Evolutionary conservation across 768 basidiomycete species (phyloP), one percentile per base, ranked within the genome.

Genomic region (Boletus vermiculosoides): DNA sequence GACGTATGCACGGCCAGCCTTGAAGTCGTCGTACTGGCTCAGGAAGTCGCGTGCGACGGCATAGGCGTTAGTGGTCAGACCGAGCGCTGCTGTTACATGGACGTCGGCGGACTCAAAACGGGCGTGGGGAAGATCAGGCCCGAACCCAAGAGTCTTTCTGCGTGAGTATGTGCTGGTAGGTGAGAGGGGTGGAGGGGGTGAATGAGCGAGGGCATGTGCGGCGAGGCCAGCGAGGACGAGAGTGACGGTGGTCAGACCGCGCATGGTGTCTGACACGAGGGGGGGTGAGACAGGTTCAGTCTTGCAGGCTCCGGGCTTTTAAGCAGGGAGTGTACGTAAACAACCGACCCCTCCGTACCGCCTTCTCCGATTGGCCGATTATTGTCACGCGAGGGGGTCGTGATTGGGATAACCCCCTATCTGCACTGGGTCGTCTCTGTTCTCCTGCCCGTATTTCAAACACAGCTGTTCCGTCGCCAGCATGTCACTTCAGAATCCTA

Each of bases 81-180:
- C 69, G 12, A 74, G 62, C 50, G 82, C 77, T 1, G 73, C 76
- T 56, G 78, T 74, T 33, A 68, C 62, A 0, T 1, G 45, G 22
- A 52, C 37, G 70, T 77, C 73, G 11, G 81, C 77, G 8, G 84
- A 75, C 54, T 76, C 71, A 74, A 86, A 92, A 46, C 81, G 81
- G 7, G 88, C 87, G 63, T 92, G 87, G 5, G 85, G 82, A 59
- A 87, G 87, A 18, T 79, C 75, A 6, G 94, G 93, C 1, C 95
- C 95, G 69, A 96, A 97, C 23, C 87, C 86, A 54, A 98, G 81
- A 0, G 95, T 83, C 87, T 98, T 97, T 66, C 95, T 85, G 52
- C 73, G 74, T 13, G 34, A 0, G 13, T 16, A 1, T 1, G 33
- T 22, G 13, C 1, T 53, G 2, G 52, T 1, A 10, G 63, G 55